Conservation (phyloP, 1,139 yeast genomes). For the Yamadazyma triangularis region DNA sequence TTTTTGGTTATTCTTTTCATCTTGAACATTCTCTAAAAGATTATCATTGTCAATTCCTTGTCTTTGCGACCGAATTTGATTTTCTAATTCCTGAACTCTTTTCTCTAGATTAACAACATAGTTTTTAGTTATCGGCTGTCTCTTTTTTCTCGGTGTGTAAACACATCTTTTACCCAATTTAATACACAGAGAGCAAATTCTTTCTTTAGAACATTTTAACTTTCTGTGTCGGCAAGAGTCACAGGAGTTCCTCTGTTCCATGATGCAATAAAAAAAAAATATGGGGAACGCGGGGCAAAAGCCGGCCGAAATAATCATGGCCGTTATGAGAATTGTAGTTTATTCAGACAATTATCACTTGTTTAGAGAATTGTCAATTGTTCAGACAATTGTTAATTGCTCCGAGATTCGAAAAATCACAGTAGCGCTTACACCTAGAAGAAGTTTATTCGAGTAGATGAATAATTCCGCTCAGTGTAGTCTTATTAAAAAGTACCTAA, state of each 20-base stretch:
- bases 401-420: no score
- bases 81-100: conserved; percentile 12
- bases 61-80: conserved; percentile 2
- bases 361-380: no score
- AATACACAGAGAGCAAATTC: conserved; percentile 19
- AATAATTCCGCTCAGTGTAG: no score
- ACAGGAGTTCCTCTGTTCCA: conserved; percentile 16
- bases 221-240: conserved; percentile 23
- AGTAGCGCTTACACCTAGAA: no score
- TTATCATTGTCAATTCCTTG: conserved; percentile 1
- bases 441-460: no score
- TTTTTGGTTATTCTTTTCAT: conserved; percentile 13
- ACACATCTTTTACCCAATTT: conserved; percentile 22
- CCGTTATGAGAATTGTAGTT: no score
- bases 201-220: conserved; percentile 22
- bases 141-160: conserved; percentile 19
- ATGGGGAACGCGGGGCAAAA: no score
- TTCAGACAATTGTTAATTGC: no score
- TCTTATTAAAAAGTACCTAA: no score
- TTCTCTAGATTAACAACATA: conserved; percentile 20
- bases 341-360: no score
- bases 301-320: no score
- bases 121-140: conserved; percentile 22
- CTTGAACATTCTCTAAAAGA: conserved; percentile 13
- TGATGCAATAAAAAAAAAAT: no score